These are phyloP conservation scores for Scheffersomyces quercinus DNA, from an alignment of 1,139 yeast species.

Conservation along the genomic window DNA sequence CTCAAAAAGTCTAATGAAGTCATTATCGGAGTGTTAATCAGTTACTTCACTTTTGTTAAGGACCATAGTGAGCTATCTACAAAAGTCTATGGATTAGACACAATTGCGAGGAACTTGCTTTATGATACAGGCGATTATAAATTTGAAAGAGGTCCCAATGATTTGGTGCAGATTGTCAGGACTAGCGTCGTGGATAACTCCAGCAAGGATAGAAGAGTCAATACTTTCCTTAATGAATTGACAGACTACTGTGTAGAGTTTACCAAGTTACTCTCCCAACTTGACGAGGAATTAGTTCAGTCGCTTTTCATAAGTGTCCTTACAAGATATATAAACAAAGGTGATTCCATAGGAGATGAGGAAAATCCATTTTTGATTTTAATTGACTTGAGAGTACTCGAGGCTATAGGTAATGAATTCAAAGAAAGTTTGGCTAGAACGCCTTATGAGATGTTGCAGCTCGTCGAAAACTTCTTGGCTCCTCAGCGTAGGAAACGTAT, in stretches of 20 bases:
- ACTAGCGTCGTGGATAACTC: conserved; percentile 11
- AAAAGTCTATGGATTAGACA: conserved; percentile 31
- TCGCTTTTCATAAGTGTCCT: conserved; percentile 53
- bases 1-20: conserved; percentile 44
- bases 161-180: conserved; percentile 51
- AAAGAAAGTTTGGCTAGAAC: conserved; percentile 62
- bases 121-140: conserved; percentile 40
- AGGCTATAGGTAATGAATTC: conserved; percentile 59
- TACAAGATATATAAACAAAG: conserved; percentile 55
- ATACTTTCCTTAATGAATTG: conserved; percentile 42
- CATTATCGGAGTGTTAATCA: conserved; percentile 45
- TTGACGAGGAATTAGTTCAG: conserved; percentile 51
- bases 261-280: conserved; percentile 45
- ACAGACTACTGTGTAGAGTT: conserved; percentile 54
- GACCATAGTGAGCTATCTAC: conserved; percentile 16
- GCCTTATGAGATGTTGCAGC: conserved; percentile 57
- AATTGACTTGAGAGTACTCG: conserved; percentile 64
- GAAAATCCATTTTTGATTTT: conserved; percentile 57
- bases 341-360: conserved; percentile 17
- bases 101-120: conserved; percentile 44
- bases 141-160: conserved; percentile 53
- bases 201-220: conserved; percentile 23
- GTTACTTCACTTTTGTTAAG: conserved; percentile 44
- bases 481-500: conserved; percentile 6
- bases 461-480: conserved; percentile 52